Conservation (phyloP, 1,284 basidiomycete genomes). For the Xanthoconium separans region DNA sequence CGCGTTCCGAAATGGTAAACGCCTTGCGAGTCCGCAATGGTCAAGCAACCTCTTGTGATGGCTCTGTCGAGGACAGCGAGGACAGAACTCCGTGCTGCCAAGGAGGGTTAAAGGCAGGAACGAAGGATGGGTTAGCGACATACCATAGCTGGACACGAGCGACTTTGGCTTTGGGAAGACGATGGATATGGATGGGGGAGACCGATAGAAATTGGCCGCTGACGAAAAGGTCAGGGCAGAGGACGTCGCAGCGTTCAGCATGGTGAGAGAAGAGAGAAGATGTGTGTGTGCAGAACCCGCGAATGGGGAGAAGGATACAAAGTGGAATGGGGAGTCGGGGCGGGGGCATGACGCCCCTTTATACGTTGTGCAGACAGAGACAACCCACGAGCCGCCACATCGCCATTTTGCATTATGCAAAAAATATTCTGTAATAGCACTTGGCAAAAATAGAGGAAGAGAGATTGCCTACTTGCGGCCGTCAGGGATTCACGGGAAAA, state of each 20-base stretch:
- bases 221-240: constrained; percentile 33
- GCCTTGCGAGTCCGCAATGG: constrained; percentile 60
- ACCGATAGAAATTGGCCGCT: constrained; percentile 33
- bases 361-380: constrained; percentile 28
- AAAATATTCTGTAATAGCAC: constrained; percentile 29
- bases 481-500: constrained; percentile 37
- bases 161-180: constrained; percentile 30
- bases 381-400: constrained; percentile 24
- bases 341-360: constrained; percentile 38
- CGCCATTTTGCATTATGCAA: constrained; percentile 22
- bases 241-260: constrained; percentile 34
- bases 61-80: constrained; percentile 57
- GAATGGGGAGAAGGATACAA: constrained; percentile 13
- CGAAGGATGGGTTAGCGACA: not conserved
- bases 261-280: constrained; percentile 8
- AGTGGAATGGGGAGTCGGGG: constrained; percentile 31
- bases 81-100: constrained; percentile 61
- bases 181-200: constrained; percentile 32
- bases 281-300: not conserved
- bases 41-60: constrained; percentile 58
- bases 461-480: constrained; percentile 33
- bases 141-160: constrained; percentile 30
- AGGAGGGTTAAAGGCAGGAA: constrained; percentile 3
- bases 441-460: constrained; percentile 34
- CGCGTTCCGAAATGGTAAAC: constrained; percentile 56